Evolutionary conservation across 2,329 filamentous ascomycete species (phyloP), one percentile per base, ranked within the genome.

Genomic region (Colletotrichum theobromicola): DNA sequence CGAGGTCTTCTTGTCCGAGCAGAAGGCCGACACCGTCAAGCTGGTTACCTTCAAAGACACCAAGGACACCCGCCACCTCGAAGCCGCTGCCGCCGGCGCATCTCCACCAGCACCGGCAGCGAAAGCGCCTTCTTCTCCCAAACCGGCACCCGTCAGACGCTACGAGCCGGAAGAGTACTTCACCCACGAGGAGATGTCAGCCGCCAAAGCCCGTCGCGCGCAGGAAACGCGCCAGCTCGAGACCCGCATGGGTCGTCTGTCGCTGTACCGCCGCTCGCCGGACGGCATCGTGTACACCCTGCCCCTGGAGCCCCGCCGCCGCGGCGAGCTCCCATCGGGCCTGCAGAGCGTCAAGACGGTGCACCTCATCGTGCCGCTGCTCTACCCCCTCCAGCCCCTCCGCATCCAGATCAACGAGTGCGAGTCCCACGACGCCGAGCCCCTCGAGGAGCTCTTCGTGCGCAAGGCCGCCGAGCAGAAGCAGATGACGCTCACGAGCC

Each of bases 11-110:
- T 83, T 96, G 73, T 92, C 92, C 0, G 90, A 92, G 74, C 88
- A 93, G 79, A 94, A 94, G 82, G 91, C 89, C 3, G 93, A 94
- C 72, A 95, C 93, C 13, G 87, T 96, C 62, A 95, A 93, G 79
- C 85, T 96, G 71, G 86, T 94, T 34, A 86, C 89, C 2, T 90
- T 89, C 77, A 90, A 86, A 78, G 93, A 94, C 69, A 67, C 63
- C 76, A 90, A 86, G 77, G 73, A 75, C n/a, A 86, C 87, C 24
- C 87, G 89, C 60, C 87, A 88, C 77, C 68, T 88, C 12, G 82
- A 85, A 62, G 60, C 32, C 18, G 60, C 13, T 4, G 72, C 50
- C 55, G 64, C 61, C 13, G 57, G 18, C 4, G 10, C 60, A n/a
- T 62, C 65, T 24, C 24, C 67, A 3, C 21, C 74, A 5, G 30